Evolutionary conservation across 2,329 filamentous ascomycete species (phyloP).

Genomic region (Aspergillus fumigatiaffinis): DNA sequence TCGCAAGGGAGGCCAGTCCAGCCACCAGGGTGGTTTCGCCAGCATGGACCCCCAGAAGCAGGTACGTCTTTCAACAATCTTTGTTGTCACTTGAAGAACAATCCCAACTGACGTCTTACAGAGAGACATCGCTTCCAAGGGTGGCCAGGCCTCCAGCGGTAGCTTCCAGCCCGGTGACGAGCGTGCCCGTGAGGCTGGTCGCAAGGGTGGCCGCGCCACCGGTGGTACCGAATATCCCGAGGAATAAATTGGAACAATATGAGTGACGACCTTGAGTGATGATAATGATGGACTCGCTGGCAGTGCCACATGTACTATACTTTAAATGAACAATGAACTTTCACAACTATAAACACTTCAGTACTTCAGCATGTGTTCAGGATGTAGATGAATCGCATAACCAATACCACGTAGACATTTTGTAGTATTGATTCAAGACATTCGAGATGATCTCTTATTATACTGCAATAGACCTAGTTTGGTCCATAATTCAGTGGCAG

Average conservation of each 20-base stretch:
- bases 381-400: too few species aligned
- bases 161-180: slow-evolving; percentile 54
- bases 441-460: too few species aligned
- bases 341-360: neutral
- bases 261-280: neutral
- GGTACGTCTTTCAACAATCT: slow-evolving; percentile 10
- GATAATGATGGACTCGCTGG: neutral
- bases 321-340: neutral
- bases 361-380: too few species aligned
- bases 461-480: too few species aligned
- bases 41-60: slow-evolving; percentile 29
- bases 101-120: slow-evolving; percentile 16
- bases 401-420: too few species aligned
- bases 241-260: neutral
- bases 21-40: slow-evolving; percentile 27
- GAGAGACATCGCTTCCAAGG: slow-evolving; percentile 54
- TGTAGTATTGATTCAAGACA: too few species aligned
- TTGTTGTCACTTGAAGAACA: too few species aligned
- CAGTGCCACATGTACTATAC: neutral
- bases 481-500: too few species aligned
- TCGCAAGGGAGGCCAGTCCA: slow-evolving; percentile 38
- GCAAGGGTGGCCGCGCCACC: slow-evolving; percentile 47
- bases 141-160: slow-evolving; percentile 51
- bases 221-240: neutral
- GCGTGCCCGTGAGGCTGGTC: slow-evolving; percentile 51